These are phyloP conservation scores for Sclerotinia minor DNA, from an alignment of 2,329 filamentous ascomycete species.

Conservation along the genomic window DNA sequence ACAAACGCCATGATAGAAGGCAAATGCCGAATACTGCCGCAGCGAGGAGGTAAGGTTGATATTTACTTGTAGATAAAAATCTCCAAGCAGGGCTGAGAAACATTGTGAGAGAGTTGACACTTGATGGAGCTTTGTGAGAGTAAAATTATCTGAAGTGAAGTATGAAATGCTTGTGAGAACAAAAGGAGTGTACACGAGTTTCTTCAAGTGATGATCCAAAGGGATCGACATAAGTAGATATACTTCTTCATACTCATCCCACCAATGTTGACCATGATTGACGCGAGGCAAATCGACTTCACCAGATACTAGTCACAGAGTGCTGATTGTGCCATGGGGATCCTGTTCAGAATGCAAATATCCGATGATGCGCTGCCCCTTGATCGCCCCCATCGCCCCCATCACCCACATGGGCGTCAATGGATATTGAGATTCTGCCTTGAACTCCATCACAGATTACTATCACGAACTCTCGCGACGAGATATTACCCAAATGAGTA, in stretches of 20 bases:
- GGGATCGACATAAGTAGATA: conserved; percentile 11
- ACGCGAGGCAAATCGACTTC: background rate
- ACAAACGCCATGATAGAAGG: conserved; percentile 19
- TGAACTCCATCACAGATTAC: background rate
- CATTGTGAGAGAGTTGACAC: background rate
- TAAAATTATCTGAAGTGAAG: background rate
- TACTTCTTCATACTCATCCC: background rate
- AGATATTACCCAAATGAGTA: background rate
- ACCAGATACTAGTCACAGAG: conserved; percentile 1
- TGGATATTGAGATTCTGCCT: conserved; percentile 1
- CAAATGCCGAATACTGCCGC: conserved; percentile 3
- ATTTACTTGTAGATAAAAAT: conserved; percentile 7
- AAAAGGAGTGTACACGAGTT: background rate
- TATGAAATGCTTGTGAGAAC: background rate
- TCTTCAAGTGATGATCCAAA: background rate
- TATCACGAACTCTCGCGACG: conserved; percentile 8
- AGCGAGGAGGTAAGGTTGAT: background rate
- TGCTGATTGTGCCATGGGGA: background rate
- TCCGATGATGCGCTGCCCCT: background rate
- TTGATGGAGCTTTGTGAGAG: background rate
- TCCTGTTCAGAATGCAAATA: background rate
- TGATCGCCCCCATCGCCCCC: background rate
- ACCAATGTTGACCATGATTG: conserved; percentile 1
- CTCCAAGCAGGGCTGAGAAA: conserved; percentile 3
- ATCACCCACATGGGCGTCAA: conserved; percentile 1